A percentile compares a stretch with the other conserved stretches of the same genome.
Conservation (phyloP, 805 yeast species). For the Hanseniaspora osmophila region DNA sequence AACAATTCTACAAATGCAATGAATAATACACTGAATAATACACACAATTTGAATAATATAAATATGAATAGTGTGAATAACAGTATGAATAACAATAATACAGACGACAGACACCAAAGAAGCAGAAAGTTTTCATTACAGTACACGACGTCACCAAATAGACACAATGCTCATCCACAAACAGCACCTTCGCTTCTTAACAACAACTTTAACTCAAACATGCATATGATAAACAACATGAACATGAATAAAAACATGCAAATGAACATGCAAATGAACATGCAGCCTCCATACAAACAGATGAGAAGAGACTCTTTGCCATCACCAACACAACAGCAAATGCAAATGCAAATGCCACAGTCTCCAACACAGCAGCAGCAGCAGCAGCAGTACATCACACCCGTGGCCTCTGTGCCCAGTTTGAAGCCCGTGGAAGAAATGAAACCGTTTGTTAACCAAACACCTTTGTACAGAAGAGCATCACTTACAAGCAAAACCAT, state of each 20-base stretch:
- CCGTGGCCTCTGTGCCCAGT: slow-evolving; percentile 20
- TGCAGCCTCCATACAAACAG: slow-evolving; percentile 18
- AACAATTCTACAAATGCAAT: too few relatives aligned
- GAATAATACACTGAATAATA: too few relatives aligned
- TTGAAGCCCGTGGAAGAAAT: slow-evolving; percentile 36
- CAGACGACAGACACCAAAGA: background rate
- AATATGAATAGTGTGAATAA: too few relatives aligned
- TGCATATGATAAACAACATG: too few relatives aligned
- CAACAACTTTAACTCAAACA: too few relatives aligned
- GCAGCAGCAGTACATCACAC: background rate
- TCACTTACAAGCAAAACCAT: slow-evolving; percentile 48
- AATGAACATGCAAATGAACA: too few relatives aligned
- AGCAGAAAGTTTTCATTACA: slow-evolving; percentile 17
- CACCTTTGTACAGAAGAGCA: slow-evolving; percentile 58
- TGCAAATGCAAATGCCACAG: background rate
- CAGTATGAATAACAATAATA: slow-evolving; percentile 12
- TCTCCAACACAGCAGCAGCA: background rate
- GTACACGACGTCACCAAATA: slow-evolving; percentile 1
- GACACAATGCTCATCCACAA: background rate
- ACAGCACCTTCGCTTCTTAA: background rate
- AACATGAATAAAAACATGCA: too few relatives aligned
- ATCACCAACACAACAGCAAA: slow-evolving; percentile 6
- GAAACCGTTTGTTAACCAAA: slow-evolving; percentile 43
- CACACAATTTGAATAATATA: too few relatives aligned
- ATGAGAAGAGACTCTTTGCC: slow-evolving; percentile 20